Evolutionary conservation across 139 green algal species (phyloP), one percentile per base, ranked within the genome.

Genomic region (Marvania coccoides): DNA sequence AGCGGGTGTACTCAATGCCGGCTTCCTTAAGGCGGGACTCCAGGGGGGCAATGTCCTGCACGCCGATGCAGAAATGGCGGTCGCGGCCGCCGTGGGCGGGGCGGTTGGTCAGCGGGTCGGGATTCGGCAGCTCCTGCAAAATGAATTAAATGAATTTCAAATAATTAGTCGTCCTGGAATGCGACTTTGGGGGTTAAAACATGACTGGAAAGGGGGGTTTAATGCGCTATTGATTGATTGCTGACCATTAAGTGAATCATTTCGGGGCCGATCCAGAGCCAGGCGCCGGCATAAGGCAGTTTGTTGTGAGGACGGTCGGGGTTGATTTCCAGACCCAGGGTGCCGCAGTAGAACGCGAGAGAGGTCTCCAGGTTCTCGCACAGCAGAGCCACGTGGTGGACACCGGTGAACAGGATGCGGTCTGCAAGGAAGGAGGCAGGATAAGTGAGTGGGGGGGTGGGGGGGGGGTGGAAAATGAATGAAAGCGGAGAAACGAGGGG

Each of bases 241-340:
- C 45, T 36, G 31, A 59, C 61, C 90, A 97, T 97, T 1, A 93
- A 74, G 79, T 95, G 89, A 34, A 95, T 89, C 88, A 94, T 94
- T 54, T 94, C 88, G 3, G 79, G 73, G 0, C 86, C 87, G 34
- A 94, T 88, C 82, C 78, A 89, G 24, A 93, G 77, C 86, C 88
- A 96, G 14, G 86, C 85, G 14, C 90, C 90, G 23, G 75, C 61
- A 70, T 95, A 97, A 5, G 88, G 88, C 38, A 97, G 84, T 72
- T 94, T 95, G 63, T 80, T 45, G 61, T 97, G 64, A 1, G 90
- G 90, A 28, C 90, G 80, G 37, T 91, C 87, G 0, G 73, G 74
- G 76, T 96, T 97, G 34, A 93, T 38, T 29, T 73, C 58, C 31
- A 74, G 64, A 84, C 88, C 88, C 8, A 96, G 81, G 3, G 84